phyloP scores from a whole-genome alignment of 2,329 filamentous ascomycete genomes.

The Hypoxylon sp. region DNA sequence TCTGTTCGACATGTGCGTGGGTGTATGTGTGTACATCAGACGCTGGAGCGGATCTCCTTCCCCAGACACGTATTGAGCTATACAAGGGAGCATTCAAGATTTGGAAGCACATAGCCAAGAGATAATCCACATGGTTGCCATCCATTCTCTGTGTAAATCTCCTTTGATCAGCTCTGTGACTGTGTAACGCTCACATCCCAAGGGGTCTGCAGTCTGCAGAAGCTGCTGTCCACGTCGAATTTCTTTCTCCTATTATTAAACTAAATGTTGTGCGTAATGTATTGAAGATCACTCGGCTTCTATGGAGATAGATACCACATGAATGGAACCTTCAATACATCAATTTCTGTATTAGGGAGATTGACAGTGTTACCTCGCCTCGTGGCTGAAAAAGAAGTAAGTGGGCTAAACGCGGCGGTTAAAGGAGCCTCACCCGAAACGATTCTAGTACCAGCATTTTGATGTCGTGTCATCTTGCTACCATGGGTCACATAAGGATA shows the following conservation, averaged over 20 bases:
- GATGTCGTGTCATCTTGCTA: conserved; percentile 23
- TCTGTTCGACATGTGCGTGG: background rate
- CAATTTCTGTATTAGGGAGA: conserved; percentile 28
- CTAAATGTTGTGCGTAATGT: conserved; percentile 3
- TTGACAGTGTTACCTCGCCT: conserved; percentile 43
- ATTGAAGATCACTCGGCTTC: conserved; percentile 16
- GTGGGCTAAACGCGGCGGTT: conserved; percentile 34
- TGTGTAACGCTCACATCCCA: conserved; percentile 30
- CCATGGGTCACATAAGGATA: conserved; percentile 12
- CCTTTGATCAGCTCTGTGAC: conserved; percentile 20
- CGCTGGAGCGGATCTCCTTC: background rate
- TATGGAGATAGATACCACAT: conserved; percentile 16
- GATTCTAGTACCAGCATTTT: conserved; percentile 10
- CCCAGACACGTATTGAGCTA: background rate
- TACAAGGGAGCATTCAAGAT: conserved; percentile 16
- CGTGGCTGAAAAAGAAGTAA: conserved; percentile 31
- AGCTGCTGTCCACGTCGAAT: conserved; percentile 9
- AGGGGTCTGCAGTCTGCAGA: conserved; percentile 21
- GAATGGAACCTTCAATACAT: conserved; percentile 37
- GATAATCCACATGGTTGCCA: conserved; percentile 32
- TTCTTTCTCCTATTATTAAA: conserved; percentile 5
- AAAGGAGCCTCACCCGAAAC: conserved; percentile 37
- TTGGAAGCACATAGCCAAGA: conserved; percentile 38
- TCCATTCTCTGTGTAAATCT: conserved; percentile 32
- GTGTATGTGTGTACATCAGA: background rate